Percentiles rank a stretch among this genome's conserved stretches.
phyloP scores from a whole-genome alignment of 1,139 yeast species.

The Kluyveromyces marxianus region DNA sequence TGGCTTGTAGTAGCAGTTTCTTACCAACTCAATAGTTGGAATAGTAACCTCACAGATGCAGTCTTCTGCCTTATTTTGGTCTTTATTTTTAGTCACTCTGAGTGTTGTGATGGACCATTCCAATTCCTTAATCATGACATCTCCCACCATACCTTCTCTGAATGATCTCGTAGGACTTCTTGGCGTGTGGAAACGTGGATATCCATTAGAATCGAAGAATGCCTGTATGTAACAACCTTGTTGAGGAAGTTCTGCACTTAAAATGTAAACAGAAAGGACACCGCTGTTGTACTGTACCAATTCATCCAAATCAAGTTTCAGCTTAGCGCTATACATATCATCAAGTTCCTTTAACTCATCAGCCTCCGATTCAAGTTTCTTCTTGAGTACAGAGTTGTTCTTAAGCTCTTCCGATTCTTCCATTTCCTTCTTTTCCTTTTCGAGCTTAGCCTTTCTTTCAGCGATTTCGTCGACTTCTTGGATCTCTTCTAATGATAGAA shows the following conservation, averaged over 20 bases:
- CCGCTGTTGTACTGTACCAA: conserved; percentile 62
- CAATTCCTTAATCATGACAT: conserved; percentile 64
- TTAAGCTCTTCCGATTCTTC: conserved; percentile 17
- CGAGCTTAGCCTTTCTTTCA: conserved; percentile 30
- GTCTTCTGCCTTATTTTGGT: conserved; percentile 49
- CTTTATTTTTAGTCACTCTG: conserved; percentile 49
- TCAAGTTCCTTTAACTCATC: conserved; percentile 34
- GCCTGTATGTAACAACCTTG: conserved; percentile 59
- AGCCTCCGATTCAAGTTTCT: conserved; percentile 25
- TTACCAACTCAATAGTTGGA: conserved; percentile 61
- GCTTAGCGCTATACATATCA: conserved; percentile 38
- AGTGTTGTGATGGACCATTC: conserved; percentile 63
- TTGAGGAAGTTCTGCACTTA: conserved; percentile 49
- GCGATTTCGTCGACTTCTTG: conserved; percentile 45
- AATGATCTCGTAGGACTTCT: conserved; percentile 37
- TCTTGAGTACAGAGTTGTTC: conserved; percentile 24
- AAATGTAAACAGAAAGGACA: conserved; percentile 59
- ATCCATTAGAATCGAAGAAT: conserved; percentile 67
- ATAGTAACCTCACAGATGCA: conserved; percentile 55
- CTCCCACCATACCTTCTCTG: conserved; percentile 53
- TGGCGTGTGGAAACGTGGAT: conserved; percentile 50
- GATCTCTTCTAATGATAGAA: conserved; percentile 67
- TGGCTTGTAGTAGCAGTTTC: conserved; percentile 57
- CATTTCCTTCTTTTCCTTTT: conserved; percentile 28
- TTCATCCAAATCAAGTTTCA: conserved; percentile 57